Base-by-base conservation (phyloP, 768 basidiomycete genomes). In the Clitopilus hobsonii region DNA sequence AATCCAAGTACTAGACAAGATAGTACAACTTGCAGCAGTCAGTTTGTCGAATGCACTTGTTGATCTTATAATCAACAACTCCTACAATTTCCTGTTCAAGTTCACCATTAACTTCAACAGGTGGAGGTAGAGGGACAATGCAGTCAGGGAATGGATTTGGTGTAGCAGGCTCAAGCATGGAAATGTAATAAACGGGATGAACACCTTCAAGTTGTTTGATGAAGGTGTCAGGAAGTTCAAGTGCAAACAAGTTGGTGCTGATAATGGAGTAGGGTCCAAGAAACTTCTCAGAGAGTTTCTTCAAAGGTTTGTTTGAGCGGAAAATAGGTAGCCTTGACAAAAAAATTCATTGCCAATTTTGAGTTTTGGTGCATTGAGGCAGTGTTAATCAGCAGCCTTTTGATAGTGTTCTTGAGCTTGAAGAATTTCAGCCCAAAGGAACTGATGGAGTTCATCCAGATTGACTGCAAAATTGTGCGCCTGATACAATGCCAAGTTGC, bases 151-250 rank as follows among this genome's bases (percentile, higher is more conserved):
- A 54, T 13, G 28, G 14, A 47, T 54, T 53, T 1, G 30, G 20
- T 13, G 16, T 32, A 5, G 5, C 23, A 3, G 48, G 56, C 47
- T 59, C 56, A 6, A 59, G 36, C 27, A 56, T 65, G n/a, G 62
- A 65, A n/a, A 67, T 58, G 49, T 71, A 59, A 56, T 70, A 71
- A 4, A 70, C 62, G 16, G 65, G 65, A 30, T 71, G 69, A 1
- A 71, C 51, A 6, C 18, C n/a, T 18, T 47, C 18, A 47, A 30
- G 29, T n/a, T n/a, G n/a, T n/a, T n/a, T n/a, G n/a, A n/a, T n/a
- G n/a, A n/a, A n/a, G 29, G 29, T 6, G 29, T 47, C 24, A 24
- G 45, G 24, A 10, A 47, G 24, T 6, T 18, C 7, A 18, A 47
- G 6, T 6, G 45, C 24, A 18, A 6, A 47, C 7, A 18, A 47